Evolutionary conservation across 306 rosid genomes (phyloP), one percentile per base, ranked within the genome.

Genomic region (Acacia melanoxylon): DNA sequence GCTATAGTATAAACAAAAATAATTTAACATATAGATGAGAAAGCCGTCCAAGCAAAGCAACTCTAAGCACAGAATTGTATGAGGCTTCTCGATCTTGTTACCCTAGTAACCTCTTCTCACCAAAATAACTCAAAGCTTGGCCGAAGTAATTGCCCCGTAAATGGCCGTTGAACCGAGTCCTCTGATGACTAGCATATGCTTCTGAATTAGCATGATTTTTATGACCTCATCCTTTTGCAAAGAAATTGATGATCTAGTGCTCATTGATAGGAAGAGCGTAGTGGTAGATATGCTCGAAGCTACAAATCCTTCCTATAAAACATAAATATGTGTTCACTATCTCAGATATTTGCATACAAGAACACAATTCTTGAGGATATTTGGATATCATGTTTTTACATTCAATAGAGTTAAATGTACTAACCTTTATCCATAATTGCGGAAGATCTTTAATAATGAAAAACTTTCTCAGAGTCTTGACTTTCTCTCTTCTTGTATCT

Each of bases 191-290:
- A 58, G 76, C 3, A 58, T 72, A 37, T 72, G 76, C 76, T 72
- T 90, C 83, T 90, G 94, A 10, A 90, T 90, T 0, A 90, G 91
- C 94, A 90, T 90, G 76, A 90, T 90, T 76, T 90, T 90, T 90
- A 90, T 90, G 25, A 90, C 91, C 90, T 90, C 94, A 11, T 90
- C 94, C 75, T 90, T 88, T 31, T 88, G 78, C 78, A 80, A 0
- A 91, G 90, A 16, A 69, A 41, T 88, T 91, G 29, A 88, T 45
- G 73, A 90, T 90, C 76, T 71, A 59, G 41, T 71, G 24, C 19
- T 71, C 76, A 58, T 71, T 71, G 76, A 71, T 45, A 4, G 76
- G 59, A 5, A 71, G 76, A 71, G 24, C 45, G 59, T n/a, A n/a
- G 7, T 45, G 76, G 56, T 44, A 71, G 59, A 71, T 71, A 22